Conservation (phyloP, 306 rosid species). For the Fragaria nilgerrensis region DNA sequence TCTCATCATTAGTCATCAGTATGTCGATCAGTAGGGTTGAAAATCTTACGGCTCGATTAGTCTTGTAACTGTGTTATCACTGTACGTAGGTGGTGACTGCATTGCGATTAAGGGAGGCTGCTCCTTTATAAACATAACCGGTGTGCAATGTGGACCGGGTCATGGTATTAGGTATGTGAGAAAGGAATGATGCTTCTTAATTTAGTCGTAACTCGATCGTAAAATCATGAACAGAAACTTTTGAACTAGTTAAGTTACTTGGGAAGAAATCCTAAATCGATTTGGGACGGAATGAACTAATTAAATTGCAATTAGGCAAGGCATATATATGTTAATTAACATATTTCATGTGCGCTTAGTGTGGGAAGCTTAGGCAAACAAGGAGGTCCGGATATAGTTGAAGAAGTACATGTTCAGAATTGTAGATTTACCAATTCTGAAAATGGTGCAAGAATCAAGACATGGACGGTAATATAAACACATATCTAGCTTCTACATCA, state of each 20-base stretch:
- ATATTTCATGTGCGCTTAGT: background rate
- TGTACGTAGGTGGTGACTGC: background rate
- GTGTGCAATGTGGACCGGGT: background rate
- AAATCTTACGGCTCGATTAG: background rate
- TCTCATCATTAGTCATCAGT: background rate
- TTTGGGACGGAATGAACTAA: too few relatives aligned
- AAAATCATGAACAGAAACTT: too few relatives aligned
- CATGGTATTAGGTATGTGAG: background rate
- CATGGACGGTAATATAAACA: background rate
- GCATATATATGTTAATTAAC: too few relatives aligned
- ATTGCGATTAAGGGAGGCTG: background rate
- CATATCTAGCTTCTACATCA: background rate
- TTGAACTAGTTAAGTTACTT: too few relatives aligned
- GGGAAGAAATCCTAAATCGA: too few relatives aligned
- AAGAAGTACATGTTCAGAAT: conserved; percentile 11
- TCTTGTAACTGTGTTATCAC: background rate
- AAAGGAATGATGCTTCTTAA: background rate
- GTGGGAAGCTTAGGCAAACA: conserved; percentile 21
- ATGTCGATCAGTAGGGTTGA: background rate
- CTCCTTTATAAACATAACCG: background rate
- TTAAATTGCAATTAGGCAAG: too few relatives aligned
- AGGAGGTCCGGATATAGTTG: background rate
- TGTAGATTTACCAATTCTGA: conserved; percentile 6
- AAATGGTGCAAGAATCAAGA: conserved; percentile 25
- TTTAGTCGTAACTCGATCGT: too few relatives aligned